phyloP scores from a whole-genome alignment of 371 early-diverging fungal species.

The Batrachochytrium dendrobatidis region DNA sequence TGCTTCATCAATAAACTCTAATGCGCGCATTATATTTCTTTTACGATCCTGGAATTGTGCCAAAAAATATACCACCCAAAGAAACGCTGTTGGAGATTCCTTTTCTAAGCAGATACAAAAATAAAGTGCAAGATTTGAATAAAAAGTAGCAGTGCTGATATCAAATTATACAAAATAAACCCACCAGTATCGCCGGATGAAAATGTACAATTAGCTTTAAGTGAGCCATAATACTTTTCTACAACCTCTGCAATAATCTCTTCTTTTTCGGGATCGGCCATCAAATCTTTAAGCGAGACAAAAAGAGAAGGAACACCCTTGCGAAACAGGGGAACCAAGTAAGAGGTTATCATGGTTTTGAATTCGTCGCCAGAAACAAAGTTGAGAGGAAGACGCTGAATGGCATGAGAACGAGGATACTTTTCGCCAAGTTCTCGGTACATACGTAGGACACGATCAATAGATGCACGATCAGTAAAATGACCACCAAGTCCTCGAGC shows the following conservation, averaged over 20 bases:
- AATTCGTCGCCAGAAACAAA: slow-evolving; percentile 56
- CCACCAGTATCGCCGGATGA: slow-evolving; percentile 8
- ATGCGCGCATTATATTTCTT: slow-evolving; percentile 58
- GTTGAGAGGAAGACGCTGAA: slow-evolving; percentile 66
- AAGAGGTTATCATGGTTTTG: slow-evolving; percentile 48
- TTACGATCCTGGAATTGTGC: slow-evolving; percentile 77
- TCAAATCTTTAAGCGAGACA: slow-evolving; percentile 67
- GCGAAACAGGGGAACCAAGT: slow-evolving; percentile 63
- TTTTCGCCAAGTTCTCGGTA: slow-evolving; percentile 55
- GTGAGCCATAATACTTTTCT: slow-evolving; percentile 46
- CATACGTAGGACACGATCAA: slow-evolving; percentile 34
- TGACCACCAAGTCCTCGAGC: slow-evolving; percentile 37
- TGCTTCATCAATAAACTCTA: slow-evolving; percentile 70
- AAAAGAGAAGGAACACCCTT: slow-evolving; percentile 92
- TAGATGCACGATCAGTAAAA: neutral
- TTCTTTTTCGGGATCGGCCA: slow-evolving; percentile 59
- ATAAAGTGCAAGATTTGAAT: slow-evolving; percentile 12
- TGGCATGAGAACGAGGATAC: slow-evolving; percentile 75
- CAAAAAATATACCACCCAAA: slow-evolving; percentile 85
- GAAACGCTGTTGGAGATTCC: slow-evolving; percentile 72
- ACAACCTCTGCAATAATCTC: slow-evolving; percentile 57
- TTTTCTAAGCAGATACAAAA: slow-evolving; percentile 26
- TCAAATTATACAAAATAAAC: no score
- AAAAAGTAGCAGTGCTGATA: slow-evolving; percentile 32
- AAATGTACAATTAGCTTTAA: slow-evolving; percentile 33